A percentile compares a stretch with the other conserved stretches of the same genome.
Conservation (phyloP, 129 eudicot species). For the Calendula officinalis region DNA sequence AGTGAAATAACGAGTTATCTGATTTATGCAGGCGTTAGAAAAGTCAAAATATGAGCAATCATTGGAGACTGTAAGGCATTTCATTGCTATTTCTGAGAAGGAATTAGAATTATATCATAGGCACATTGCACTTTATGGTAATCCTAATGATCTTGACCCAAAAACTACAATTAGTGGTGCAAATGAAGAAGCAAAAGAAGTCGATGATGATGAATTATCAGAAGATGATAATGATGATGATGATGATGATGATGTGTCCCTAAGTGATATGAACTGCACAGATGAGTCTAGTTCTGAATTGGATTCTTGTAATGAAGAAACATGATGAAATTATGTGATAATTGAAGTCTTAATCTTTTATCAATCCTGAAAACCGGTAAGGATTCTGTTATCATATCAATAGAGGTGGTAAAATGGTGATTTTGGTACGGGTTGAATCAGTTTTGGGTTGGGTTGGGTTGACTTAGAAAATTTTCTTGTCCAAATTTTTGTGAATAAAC, state of each 20-base stretch:
- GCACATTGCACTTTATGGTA: conserved; percentile 79
- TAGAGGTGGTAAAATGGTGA: too few relatives aligned
- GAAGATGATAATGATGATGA: conserved; percentile 24
- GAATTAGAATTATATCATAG: conserved; percentile 81
- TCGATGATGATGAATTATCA: not conserved
- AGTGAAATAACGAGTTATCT: not conserved
- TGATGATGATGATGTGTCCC: conserved; percentile 23
- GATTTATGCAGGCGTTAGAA: conserved; percentile 66
- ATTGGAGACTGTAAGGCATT: conserved; percentile 76
- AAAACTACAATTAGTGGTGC: conserved; percentile 33
- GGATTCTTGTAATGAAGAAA: conserved; percentile 36
- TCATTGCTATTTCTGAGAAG: conserved; percentile 78
- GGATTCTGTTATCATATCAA: not conserved
- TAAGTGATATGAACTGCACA: conserved; percentile 29
- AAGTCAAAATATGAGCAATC: conserved; percentile 97
- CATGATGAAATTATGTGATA: not conserved
- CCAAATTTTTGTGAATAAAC: too few relatives aligned
- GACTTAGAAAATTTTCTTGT: too few relatives aligned
- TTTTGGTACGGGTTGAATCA: too few relatives aligned
- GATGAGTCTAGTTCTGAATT: conserved; percentile 29
- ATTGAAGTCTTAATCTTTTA: conserved; percentile 1
- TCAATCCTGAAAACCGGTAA: conserved; percentile 8
- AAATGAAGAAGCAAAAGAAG: conserved; percentile 22
- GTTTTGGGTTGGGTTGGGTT: too few relatives aligned
- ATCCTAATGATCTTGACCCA: conserved; percentile 39